Percentiles rank a stretch among this genome's conserved stretches.
These are phyloP conservation scores for Auricularia heimuer DNA, from an alignment of 768 basidiomycete species.

Conservation along the genomic window DNA sequence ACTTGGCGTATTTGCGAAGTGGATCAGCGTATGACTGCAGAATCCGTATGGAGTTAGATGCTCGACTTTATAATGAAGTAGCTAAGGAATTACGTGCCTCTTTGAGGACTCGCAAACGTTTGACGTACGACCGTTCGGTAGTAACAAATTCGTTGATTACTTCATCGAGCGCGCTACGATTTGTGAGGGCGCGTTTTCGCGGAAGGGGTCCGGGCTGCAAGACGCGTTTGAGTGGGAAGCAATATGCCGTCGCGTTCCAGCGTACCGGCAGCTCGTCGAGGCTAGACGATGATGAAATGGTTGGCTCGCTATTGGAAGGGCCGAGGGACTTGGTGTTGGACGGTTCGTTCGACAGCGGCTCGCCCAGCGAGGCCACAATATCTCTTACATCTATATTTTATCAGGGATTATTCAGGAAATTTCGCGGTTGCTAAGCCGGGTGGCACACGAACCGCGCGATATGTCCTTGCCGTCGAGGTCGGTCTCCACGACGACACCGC, in stretches of 20 bases:
- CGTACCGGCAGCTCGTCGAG: neutral
- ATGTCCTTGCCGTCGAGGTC: conserved; percentile 61
- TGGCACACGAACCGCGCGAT: conserved; percentile 45
- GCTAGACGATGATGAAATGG: conserved; percentile 2
- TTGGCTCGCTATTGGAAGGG: conserved; percentile 8
- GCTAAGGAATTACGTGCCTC: conserved; percentile 20
- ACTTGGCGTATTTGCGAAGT: conserved; percentile 72
- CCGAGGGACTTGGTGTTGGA: conserved; percentile 2
- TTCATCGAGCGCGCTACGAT: conserved; percentile 56
- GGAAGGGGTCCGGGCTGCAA: neutral
- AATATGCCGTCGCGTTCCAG: neutral
- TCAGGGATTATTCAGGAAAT: conserved; percentile 6
- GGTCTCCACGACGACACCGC: conserved; percentile 82
- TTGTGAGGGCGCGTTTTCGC: conserved; percentile 49
- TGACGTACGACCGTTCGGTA: conserved; percentile 85
- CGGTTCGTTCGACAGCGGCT: conserved; percentile 31
- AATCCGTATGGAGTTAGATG: neutral
- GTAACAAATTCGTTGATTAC: conserved; percentile 79
- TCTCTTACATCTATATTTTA: conserved; percentile 57
- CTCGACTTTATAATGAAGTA: too few species aligned
- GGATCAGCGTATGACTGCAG: conserved; percentile 78
- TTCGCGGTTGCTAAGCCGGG: too few species aligned
- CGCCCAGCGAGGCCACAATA: conserved; percentile 67
- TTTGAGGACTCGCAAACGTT: conserved; percentile 73
- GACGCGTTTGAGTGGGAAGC: neutral